Conservation (phyloP, 2,329 filamentous ascomycete genomes). For the Neodidymelliopsis sp. region DNA sequence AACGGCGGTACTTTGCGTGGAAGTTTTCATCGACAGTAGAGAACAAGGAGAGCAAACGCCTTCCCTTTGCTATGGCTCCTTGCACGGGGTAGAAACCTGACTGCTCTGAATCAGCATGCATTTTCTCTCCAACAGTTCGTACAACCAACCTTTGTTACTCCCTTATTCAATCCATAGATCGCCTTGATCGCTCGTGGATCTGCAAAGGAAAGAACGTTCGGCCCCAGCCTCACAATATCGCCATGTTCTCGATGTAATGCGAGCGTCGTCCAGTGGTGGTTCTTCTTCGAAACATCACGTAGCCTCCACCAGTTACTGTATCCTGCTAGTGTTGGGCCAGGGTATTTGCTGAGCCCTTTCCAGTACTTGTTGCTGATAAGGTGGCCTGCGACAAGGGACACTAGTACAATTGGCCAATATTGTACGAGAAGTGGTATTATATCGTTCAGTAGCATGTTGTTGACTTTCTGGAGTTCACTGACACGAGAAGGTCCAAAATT, state of each 20-base stretch:
- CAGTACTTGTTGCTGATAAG: slow-evolving; percentile 57
- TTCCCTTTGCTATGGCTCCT: slow-evolving; percentile 73
- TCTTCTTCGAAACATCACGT: slow-evolving; percentile 69
- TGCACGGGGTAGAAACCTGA: slow-evolving; percentile 84
- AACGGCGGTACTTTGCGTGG: slow-evolving; percentile 76
- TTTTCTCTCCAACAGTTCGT: neutral
- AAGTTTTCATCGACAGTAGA: slow-evolving; percentile 77
- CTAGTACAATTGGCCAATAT: slow-evolving; percentile 54
- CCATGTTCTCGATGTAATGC: slow-evolving; percentile 75
- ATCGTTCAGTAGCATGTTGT: slow-evolving; percentile 47
- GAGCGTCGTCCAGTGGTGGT: slow-evolving; percentile 73
- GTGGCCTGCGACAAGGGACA: slow-evolving; percentile 40
- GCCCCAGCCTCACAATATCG: slow-evolving; percentile 76
- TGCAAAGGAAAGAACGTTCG: slow-evolving; percentile 76
- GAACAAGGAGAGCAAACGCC: slow-evolving; percentile 75
- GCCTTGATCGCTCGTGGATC: slow-evolving; percentile 75
- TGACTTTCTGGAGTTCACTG: slow-evolving; percentile 4
- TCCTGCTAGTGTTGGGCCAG: slow-evolving; percentile 73
- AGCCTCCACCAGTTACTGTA: slow-evolving; percentile 79
- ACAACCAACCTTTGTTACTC: slow-evolving; percentile 72
- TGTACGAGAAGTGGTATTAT: slow-evolving; percentile 42
- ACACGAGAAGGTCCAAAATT: neutral
- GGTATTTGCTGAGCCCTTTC: slow-evolving; percentile 72
- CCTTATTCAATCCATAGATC: slow-evolving; percentile 85
- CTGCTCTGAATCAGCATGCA: slow-evolving; percentile 51